Conservation (phyloP, 495 filamentous ascomycete species). For the Podospora pseudopauciseta region DNA sequence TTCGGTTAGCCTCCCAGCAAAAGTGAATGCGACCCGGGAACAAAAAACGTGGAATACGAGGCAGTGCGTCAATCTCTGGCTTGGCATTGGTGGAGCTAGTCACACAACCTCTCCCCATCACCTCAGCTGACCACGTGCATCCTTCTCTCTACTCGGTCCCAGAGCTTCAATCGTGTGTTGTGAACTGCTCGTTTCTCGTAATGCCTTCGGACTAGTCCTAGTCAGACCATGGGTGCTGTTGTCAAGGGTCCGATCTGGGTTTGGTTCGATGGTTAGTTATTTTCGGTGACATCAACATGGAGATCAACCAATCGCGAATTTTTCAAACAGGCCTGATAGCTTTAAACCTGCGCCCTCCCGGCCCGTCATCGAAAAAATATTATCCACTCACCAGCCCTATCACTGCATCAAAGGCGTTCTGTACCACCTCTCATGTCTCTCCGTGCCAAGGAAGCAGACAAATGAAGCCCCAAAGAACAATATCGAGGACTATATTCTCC, state of each 20-base stretch:
- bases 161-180: not conserved
- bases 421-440: not conserved
- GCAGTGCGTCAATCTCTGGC: not conserved
- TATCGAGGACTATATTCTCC: not conserved
- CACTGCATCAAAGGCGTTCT: not conserved
- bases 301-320: not conserved
- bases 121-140: not conserved
- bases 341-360: not conserved
- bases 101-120: not conserved
- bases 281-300: not conserved
- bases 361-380: conserved; percentile 2
- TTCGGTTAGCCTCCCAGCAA: not conserved
- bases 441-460: not conserved
- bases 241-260: too few relatives aligned
- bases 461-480: not conserved
- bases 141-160: not conserved
- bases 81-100: not conserved
- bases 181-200: not conserved
- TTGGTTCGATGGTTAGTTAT: not conserved
- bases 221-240: not conserved
- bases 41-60: not conserved
- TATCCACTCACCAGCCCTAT: conserved; percentile 11
- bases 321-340: not conserved
- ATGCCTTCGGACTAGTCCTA: not conserved
- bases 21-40: not conserved